phyloP scores from a whole-genome alignment of 306 rosid species.

The Castanopsis chinensis region DNA sequence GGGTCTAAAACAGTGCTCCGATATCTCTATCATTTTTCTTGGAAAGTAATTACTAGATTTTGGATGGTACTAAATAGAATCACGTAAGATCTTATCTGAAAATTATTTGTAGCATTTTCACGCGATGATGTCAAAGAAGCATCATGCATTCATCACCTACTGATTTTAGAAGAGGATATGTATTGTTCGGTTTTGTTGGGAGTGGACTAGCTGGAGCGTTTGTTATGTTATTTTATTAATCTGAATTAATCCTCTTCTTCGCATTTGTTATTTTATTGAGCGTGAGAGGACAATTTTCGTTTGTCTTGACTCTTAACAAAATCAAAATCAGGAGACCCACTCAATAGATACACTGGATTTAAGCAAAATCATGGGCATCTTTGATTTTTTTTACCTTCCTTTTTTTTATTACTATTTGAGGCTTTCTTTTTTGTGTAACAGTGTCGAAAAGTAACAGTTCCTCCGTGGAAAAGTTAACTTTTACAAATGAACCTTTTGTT shows the following conservation, averaged over 20 bases:
- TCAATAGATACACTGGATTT: conserved; percentile 37
- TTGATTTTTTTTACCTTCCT: background rate
- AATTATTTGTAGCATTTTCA: background rate
- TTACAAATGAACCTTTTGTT: background rate
- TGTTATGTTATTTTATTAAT: background rate
- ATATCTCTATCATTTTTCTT: background rate
- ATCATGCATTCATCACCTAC: conserved; percentile 30
- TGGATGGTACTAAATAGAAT: background rate
- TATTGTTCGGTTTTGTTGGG: conserved; percentile 10
- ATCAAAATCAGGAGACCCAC: conserved; percentile 50
- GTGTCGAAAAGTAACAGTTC: background rate
- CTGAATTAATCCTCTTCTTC: conserved; percentile 20
- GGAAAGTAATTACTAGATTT: background rate
- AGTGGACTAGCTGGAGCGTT: conserved; percentile 11
- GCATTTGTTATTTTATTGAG: too few relatives aligned
- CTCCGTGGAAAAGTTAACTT: conserved; percentile 2
- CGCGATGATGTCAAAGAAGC: conserved; percentile 42
- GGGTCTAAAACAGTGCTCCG: too few relatives aligned
- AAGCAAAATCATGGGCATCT: conserved; percentile 30
- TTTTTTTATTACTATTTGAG: background rate
- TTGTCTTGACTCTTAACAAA: conserved; percentile 30
- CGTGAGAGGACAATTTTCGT: background rate
- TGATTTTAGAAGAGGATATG: background rate
- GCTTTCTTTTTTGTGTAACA: background rate
- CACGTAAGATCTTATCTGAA: background rate